A percentile compares a stretch with the other conserved stretches of the same genome.
phyloP scores from a whole-genome alignment of 225 moss, liverwort and hornwort species.

The Rhytidiadelphus loreus region DNA sequence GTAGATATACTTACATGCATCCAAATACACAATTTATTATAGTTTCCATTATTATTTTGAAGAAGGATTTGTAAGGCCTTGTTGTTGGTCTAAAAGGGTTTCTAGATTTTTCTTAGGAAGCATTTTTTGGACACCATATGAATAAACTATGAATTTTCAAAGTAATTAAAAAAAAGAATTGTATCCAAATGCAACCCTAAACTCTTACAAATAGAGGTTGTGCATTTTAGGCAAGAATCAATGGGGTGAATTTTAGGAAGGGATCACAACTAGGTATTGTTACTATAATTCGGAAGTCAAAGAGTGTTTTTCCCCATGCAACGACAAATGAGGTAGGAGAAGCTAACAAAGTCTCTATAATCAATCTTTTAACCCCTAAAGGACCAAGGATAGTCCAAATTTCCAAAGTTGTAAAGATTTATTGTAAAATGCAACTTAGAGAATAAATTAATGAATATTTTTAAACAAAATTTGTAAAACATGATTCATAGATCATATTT shows the following conservation, averaged over 20 bases:
- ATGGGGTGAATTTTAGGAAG: neutral
- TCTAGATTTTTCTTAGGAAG: fast-evolving
- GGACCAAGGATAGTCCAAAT: neutral
- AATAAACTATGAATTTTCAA: neutral
- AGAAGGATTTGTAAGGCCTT: fast-evolving
- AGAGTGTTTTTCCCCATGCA: fast-evolving
- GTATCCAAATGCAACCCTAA: neutral
- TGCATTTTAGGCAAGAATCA: neutral
- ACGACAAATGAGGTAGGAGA: no score
- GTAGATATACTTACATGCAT: fast-evolving
- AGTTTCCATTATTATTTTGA: neutral
- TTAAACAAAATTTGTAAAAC: neutral
- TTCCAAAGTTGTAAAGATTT: neutral
- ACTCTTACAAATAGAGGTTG: neutral
- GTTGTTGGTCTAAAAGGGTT: fast-evolving
- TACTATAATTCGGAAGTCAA: neutral
- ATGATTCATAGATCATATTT: neutral
- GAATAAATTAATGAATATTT: no score
- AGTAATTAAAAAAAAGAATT: fast-evolving
- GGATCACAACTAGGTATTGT: no score
- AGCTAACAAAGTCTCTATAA: neutral
- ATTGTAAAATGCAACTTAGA: neutral
- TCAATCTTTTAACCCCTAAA: fast-evolving
- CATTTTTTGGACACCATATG: neutral
- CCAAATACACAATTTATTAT: neutral